Conservation (phyloP, 805 yeast genomes). For the Sugiyamaella valdiviana region DNA sequence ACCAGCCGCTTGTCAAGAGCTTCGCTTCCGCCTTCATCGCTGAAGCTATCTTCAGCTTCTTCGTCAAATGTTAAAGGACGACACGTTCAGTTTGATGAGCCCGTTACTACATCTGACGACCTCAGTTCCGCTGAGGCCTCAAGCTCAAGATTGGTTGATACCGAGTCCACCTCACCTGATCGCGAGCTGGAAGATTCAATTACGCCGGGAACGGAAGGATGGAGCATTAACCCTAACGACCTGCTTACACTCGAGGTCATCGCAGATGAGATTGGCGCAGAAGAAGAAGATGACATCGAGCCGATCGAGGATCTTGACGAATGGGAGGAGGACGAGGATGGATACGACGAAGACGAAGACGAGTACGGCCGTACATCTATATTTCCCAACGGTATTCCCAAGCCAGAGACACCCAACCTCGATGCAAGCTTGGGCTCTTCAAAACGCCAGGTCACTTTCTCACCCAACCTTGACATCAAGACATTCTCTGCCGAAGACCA, state of each 20-base stretch:
- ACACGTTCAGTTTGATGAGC: neutral
- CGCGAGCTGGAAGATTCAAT: neutral
- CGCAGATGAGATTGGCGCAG: slow-evolving; percentile 20
- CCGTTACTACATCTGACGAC: neutral
- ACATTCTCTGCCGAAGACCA: slow-evolving; percentile 37
- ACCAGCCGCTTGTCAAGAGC: neutral
- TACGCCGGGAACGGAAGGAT: no score
- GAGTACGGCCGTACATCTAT: slow-evolving; percentile 31
- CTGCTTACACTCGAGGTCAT: slow-evolving; percentile 27
- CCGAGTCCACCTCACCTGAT: neutral
- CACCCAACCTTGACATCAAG: slow-evolving; percentile 48
- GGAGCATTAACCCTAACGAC: slow-evolving; percentile 18
- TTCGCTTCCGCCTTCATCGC: neutral
- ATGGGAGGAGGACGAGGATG: slow-evolving; percentile 37
- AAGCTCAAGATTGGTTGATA: neutral
- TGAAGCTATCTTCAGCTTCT: neutral
- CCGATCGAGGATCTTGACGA: slow-evolving; percentile 28
- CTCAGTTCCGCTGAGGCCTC: neutral
- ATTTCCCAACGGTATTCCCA: slow-evolving; percentile 26
- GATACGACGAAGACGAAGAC: slow-evolving; percentile 36
- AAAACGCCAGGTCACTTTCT: slow-evolving; percentile 38
- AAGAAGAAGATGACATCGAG: slow-evolving; percentile 40
- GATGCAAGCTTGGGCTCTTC: neutral
- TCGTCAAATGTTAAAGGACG: neutral
- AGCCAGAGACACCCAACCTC: neutral